Percentiles rank a stretch among this genome's conserved stretches.
Evolutionary conservation across 192 early-diverging fungal genomes (phyloP).

Genomic region (Cladochytrium replicatum): DNA sequence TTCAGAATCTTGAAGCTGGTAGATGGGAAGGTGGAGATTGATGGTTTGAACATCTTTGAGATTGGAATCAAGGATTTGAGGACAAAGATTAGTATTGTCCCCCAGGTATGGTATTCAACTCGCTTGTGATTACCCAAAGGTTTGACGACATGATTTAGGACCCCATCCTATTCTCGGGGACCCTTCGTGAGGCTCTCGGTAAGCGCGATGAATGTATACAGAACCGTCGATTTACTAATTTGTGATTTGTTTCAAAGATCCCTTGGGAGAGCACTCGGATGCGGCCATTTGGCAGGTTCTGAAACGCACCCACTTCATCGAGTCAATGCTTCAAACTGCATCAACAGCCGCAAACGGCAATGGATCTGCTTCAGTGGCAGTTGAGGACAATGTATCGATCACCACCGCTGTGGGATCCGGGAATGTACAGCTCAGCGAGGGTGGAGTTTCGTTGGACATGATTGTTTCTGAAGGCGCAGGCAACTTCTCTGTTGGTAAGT

Average conservation of each 20-base stretch:
- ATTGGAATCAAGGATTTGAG: conserved; percentile 69
- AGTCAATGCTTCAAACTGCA: conserved; percentile 42
- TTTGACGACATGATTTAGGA: too few species aligned
- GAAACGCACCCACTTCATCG: conserved; percentile 56
- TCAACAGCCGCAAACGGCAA: too few species aligned
- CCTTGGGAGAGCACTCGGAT: conserved; percentile 34
- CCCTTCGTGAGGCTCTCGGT: conserved; percentile 38
- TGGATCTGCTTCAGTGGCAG: too few species aligned
- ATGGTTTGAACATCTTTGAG: conserved; percentile 57
- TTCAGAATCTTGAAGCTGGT: conserved; percentile 64
- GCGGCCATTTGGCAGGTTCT: conserved; percentile 34
- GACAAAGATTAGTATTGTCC: conserved; percentile 63
- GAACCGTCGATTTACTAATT: too few species aligned
- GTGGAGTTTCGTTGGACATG: conserved; percentile 45
- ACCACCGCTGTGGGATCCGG: too few species aligned
- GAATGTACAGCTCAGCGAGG: too few species aligned
- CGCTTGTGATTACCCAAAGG: too few species aligned
- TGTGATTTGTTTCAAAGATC: conserved; percentile 62
- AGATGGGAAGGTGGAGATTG: conserved; percentile 55
- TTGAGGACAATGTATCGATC: too few species aligned
- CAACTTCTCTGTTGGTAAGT: conserved; percentile 65
- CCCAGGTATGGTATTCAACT: conserved; percentile 44
- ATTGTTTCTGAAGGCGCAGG: conserved; percentile 59
- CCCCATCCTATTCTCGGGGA: conserved; percentile 54
- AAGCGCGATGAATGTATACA: too few species aligned